These are phyloP conservation scores for Colletotrichum musicola DNA, from an alignment of 2,329 filamentous ascomycete genomes.

Conservation along the genomic window DNA sequence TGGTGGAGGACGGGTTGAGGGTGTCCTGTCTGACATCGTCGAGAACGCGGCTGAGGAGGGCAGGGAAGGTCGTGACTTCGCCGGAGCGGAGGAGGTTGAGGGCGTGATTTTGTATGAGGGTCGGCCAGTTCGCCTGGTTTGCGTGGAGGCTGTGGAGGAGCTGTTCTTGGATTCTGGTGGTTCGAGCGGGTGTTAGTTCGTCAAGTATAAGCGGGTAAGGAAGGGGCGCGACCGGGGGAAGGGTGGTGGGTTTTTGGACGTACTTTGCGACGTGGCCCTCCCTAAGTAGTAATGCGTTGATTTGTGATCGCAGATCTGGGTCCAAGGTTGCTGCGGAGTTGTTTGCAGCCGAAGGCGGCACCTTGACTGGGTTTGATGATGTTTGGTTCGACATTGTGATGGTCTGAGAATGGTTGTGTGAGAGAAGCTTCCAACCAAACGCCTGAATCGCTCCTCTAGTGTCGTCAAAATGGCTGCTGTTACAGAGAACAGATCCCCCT, in stretches of 20 bases:
- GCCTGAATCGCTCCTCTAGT: constrained; percentile 1
- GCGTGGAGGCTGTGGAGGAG: constrained; percentile 73
- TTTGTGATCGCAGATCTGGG: constrained; percentile 71
- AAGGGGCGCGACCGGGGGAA: neutral
- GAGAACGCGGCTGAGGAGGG: constrained; percentile 70
- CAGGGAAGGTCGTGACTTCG: constrained; percentile 70
- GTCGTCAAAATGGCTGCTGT: neutral
- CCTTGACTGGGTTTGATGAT: constrained; percentile 70
- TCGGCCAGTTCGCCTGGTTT: constrained; percentile 73
- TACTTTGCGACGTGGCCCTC: constrained; percentile 73
- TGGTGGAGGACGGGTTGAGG: constrained; percentile 44
- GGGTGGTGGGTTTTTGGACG: constrained; percentile 37
- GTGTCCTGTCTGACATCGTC: constrained; percentile 71
- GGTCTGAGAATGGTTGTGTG: constrained; percentile 5
- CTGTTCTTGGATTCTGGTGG: constrained; percentile 70
- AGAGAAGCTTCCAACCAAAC: neutral
- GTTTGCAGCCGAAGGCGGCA: constrained; percentile 69
- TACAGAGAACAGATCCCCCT: neutral
- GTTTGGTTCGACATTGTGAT: constrained; percentile 57
- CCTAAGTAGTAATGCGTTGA: constrained; percentile 69
- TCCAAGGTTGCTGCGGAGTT: constrained; percentile 73
- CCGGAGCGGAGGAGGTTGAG: constrained; percentile 71
- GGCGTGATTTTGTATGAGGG: constrained; percentile 69
- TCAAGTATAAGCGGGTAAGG: neutral
- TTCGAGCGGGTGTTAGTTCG: constrained; percentile 3